Evolutionary conservation across 768 basidiomycete genomes (phyloP).

Genomic region (Amanita pallidorosea): DNA sequence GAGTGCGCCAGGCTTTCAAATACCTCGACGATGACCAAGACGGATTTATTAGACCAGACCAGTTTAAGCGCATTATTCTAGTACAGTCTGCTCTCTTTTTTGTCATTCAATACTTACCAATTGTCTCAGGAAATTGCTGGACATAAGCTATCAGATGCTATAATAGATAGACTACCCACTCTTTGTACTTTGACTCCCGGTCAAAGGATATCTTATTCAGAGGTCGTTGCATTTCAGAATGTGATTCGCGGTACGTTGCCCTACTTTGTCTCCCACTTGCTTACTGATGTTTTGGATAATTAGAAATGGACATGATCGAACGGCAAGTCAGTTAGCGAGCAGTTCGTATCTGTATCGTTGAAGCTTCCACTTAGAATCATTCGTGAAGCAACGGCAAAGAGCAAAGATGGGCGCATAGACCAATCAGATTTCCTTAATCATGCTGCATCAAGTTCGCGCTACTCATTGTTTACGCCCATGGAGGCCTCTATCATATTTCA

Average conservation of each 20-base stretch:
- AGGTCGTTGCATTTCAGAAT: slow-evolving; percentile 96
- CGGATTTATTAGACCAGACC: slow-evolving; percentile 87
- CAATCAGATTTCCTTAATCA: slow-evolving; percentile 93
- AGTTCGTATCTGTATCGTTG: slow-evolving; percentile 4
- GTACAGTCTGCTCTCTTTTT: slow-evolving; percentile 31
- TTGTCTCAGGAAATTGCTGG: slow-evolving; percentile 77
- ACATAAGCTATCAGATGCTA: slow-evolving; percentile 91
- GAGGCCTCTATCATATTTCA: slow-evolving; percentile 98
- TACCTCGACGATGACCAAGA: slow-evolving; percentile 83
- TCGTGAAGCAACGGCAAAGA: slow-evolving; percentile 80
- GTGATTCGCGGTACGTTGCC: slow-evolving; percentile 65
- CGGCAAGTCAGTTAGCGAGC: slow-evolving; percentile 32
- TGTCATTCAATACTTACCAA: slow-evolving; percentile 1
- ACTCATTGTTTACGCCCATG: slow-evolving; percentile 95
- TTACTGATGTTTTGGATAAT: slow-evolving; percentile 4
- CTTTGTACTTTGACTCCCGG: slow-evolving; percentile 84
- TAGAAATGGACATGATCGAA: slow-evolving; percentile 97
- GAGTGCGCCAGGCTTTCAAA: slow-evolving; percentile 92
- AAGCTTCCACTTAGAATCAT: slow-evolving; percentile 46
- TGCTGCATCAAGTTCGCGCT: slow-evolving; percentile 77
- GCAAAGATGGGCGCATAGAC: slow-evolving; percentile 93
- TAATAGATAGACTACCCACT: slow-evolving; percentile 88
- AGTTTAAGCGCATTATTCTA: slow-evolving; percentile 92
- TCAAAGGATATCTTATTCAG: slow-evolving; percentile 89
- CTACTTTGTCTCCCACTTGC: not conserved